Base-by-base conservation (phyloP, 2,329 filamentous ascomycete genomes). In the Pseudogymnoascus sp. region DNA sequence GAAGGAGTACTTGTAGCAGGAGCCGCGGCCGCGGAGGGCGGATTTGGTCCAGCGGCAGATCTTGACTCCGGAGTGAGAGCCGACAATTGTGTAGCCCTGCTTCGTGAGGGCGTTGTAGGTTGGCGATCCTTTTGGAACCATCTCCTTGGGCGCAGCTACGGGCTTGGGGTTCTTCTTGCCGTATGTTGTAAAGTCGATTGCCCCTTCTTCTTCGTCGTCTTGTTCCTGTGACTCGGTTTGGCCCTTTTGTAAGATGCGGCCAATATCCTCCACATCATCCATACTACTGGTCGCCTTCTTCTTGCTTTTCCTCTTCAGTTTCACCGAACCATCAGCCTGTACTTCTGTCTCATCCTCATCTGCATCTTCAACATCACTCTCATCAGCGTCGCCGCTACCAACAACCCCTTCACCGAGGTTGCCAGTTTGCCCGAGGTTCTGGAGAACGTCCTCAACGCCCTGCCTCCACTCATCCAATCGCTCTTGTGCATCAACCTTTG, bases 21-120 rank as follows among this genome's bases (percentile, higher is more conserved):
- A 96, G 4, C 93, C 94, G 39, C 93, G 87, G 11, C 93, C 93
- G 38, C 93, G 89, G 0, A 97, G 85, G 8, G 93, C 93, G 1
- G 92, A 97, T 75, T 99, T 99, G 8, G 94, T 97, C 93, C 93
- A 99, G 33, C 94, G 90, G 72, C 93, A 99, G 69, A 97, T 96
- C 75, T 97, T 97, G 66, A 97, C 93, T 30, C 93, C 93, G 0
- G 91, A 96, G 75, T 97, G 94, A 0, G 90, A 93, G 60, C 94
- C 94, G 37, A 99, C 89, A 62, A 97, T 97, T 1, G 89, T 87
- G 73, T 97, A 97, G 25, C 93, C 93, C 78, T 99, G 93, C 73
- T 97, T 99, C 1, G 93, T 97, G 43, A 97, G 82, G 15, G 93
- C 84, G 11, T 85, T 81, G 70, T 96, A 91, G 0, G 94, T 97